Conservation (phyloP, 2,329 filamentous ascomycete species). For the Nothopassalora personata region DNA sequence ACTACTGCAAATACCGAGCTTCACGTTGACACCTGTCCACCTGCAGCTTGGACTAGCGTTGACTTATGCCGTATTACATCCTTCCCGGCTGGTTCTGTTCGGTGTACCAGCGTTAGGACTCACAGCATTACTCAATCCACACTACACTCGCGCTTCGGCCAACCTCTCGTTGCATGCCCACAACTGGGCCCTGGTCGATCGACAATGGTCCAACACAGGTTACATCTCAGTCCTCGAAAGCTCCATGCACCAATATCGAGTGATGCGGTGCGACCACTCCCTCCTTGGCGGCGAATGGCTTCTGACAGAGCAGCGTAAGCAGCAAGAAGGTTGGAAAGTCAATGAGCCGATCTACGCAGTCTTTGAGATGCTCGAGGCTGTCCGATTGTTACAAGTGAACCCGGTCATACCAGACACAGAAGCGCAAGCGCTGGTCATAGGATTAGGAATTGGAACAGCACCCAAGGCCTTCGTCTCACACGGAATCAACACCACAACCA, state of each 20-base stretch:
- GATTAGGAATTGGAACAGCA: conserved; percentile 86
- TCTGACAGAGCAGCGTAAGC: conserved; percentile 41
- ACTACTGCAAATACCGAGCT: background rate
- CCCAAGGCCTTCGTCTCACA: conserved; percentile 81
- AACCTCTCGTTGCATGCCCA: conserved; percentile 59
- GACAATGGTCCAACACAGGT: conserved; percentile 80
- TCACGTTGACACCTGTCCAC: conserved; percentile 60
- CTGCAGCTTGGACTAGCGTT: conserved; percentile 64
- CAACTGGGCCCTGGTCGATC: conserved; percentile 71
- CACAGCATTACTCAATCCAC: conserved; percentile 66
- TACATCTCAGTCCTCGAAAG: conserved; percentile 90
- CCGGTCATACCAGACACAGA: conserved; percentile 32
- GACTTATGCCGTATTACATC: conserved; percentile 56
- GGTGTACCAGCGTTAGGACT: conserved; percentile 69
- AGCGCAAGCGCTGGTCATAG: conserved; percentile 70
- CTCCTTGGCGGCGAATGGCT: conserved; percentile 90
- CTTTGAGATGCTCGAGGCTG: conserved; percentile 92
- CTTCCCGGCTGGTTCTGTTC: conserved; percentile 62
- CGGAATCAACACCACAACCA: conserved; percentile 85
- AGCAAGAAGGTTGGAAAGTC: conserved; percentile 45
- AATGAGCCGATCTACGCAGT: conserved; percentile 89
- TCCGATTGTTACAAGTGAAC: conserved; percentile 65
- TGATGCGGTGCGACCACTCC: conserved; percentile 90
- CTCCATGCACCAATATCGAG: conserved; percentile 62
- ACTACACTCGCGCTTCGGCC: conserved; percentile 55